Evolutionary conservation across 208 protist genomes (phyloP), one percentile per base, ranked within the genome.

Genomic region (Leishmania major): DNA sequence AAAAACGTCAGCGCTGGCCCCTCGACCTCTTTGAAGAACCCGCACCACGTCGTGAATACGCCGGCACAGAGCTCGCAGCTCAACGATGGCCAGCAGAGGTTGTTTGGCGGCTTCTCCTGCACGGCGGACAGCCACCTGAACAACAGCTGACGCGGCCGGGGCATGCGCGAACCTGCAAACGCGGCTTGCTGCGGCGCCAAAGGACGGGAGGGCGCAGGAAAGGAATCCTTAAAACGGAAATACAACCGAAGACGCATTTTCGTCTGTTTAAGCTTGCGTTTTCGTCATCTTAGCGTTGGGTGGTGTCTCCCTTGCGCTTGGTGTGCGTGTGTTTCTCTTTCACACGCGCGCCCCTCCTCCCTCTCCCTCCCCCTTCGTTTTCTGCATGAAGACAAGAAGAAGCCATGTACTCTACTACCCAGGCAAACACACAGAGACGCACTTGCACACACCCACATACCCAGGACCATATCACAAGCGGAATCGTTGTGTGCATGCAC

Each of bases 61-160:
- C 94, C 94, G 5, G 91, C 93, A 31, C 92, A 96, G 82, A 90
- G 88, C 31, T 94, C 91, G 25, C 88, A 95, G 81, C 88, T 98
- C 62, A 97, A 95, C 85, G 74, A 90, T 25, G 88, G 89, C 47
- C 92, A 98, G 85, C 95, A 98, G 87, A 92, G 96, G 90, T 89
- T 98, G 49, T 98, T 98, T 81, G 94, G 88, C 62, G 95, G 95
- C 82, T 98, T 98, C 80, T 95, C 95, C 51, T 98, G 93, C 89
- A 96, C 95, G n/a, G 87, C 93, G 0, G 95, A 98, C 77, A 95
- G 88, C 69, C 92, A 96, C 83, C 87, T 97, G 69, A 90, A 89
- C 82, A 90, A 72, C 78, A 73, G 45, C 53, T 64, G 73, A 79
- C n/a, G 35, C 35, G 47, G 31, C 10, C 55, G 3, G 53, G 7